Base-by-base conservation (phyloP, 2,329 filamentous ascomycete species). In the Paraconiothyrium sp. region DNA sequence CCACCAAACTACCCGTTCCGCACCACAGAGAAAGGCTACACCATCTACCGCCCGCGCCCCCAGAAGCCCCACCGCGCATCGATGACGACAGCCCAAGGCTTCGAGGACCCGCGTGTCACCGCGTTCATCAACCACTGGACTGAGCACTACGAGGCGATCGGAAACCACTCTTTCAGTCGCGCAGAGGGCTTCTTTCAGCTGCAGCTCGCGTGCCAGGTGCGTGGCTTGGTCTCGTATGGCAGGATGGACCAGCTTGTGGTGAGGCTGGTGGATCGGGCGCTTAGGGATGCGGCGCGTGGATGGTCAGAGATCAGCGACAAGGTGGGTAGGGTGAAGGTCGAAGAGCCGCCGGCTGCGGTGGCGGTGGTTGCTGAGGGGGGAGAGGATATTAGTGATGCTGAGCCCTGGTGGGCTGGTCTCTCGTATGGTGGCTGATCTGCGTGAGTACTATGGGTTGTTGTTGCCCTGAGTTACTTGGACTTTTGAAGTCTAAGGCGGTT, bases 211-310 rank as follows among this genome's bases (percentile, higher is more conserved):
- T 59, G 57, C 16, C 24, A 47, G 13, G 22, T 35, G 30, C 37
- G 41, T 3, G 49, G 49, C 1, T 8, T 59, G 20, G 57, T 34
- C 4, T 46, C 27, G 20, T 59, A 59, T 48, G 57, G 57, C 10
- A 30, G 2, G 11, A 8, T 3, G 39, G 41, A 46, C 2, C 11
- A 39, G 49, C 20, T 59, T 9, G 49, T 59, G 39, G 32, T 39
- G 30, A 2, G 57, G 27, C 27, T 59, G 49, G 49, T 54, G 39
- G 57, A 59, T 20, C 39, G 49, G 30, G 49, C 57, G 16, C 10
- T 59, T 10, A 27, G 57, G 41, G 57, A 59, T 39, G 32, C 37
- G 10, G 49, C 2, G 27, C 37, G 57, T 32, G 57, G 57, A 7
- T 59, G 48, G 48, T n/a, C 16, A 1, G 57, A 54, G 32, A 10